Evolutionary conservation across 257 asterid genomes (phyloP), one percentile per base, ranked within the genome.

Genomic region (Fraxinus excelsior): DNA sequence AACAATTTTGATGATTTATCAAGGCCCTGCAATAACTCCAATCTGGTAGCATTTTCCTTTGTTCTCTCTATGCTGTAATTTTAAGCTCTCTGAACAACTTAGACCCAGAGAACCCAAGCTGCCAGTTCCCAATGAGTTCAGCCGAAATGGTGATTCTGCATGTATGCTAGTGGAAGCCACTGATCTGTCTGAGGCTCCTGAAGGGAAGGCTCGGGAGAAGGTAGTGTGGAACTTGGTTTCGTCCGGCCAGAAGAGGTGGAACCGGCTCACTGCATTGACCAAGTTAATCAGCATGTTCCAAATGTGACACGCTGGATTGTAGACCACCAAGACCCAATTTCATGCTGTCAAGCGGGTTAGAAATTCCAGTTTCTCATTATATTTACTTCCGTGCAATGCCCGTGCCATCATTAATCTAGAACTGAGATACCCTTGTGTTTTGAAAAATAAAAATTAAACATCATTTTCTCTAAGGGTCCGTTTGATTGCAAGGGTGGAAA

Each of bases 311-410:
- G 67, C 80, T 70, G 56, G 97, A 80, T 34, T 90, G 80, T 40
- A 80, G 82, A 77, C 91, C 90, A 71, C 91, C 83, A 65, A 93
- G 86, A 32, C 98, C 96, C 90, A 96, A 80, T 71, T 96, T 89
- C 92, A 93, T 93, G 81, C 97, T 13, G 98, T 91, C 70, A 91
- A 66, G 80, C 91, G 99, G 44, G 88, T 53, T 60, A 83, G 97
- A 70, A 87, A 88, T 73, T 85, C 89, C 79, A 77, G n/a, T 35
- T 85, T 85, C 73, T 85, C 93, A 35, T 86, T 84, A 58, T 85
- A 85, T 72, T 83, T 93, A 44, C 88, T 68, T 40, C 92, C 93
- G 26, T 91, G 93, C 83, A 90, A 35, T 68, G 90, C 88, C 73
- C 85, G 87, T 58, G 96, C 81, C 89, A 92, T 85, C 91, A 91